Percentiles rank a stretch among this genome's conserved stretches.
phyloP scores from a whole-genome alignment of 768 basidiomycete genomes.

The Pisolithus marmoratus region DNA sequence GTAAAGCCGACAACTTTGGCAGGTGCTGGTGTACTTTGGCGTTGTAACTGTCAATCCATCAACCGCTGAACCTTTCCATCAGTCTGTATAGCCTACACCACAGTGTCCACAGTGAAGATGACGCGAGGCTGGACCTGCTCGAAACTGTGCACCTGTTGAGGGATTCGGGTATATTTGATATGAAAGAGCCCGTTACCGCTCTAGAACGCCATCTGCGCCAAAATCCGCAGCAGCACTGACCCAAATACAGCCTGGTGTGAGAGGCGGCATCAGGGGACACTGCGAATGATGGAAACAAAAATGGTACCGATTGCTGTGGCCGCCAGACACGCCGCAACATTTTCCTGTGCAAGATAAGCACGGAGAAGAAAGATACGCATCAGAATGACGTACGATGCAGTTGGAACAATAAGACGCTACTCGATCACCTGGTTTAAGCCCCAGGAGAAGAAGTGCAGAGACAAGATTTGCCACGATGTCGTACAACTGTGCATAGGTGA shows the following conservation, averaged over 20 bases:
- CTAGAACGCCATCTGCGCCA: conserved; percentile 70
- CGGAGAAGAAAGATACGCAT: conserved; percentile 3
- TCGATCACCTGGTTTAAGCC: conserved; percentile 59
- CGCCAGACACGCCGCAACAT: conserved; percentile 61
- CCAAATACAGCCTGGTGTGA: conserved; percentile 58
- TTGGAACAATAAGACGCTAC: conserved; percentile 77
- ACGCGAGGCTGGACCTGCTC: conserved; percentile 74
- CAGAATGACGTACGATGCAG: conserved; percentile 54
- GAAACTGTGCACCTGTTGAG: conserved; percentile 36
- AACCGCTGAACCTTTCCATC: background rate
- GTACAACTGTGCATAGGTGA: conserved; percentile 58
- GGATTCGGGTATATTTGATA: conserved; percentile 3
- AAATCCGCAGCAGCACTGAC: conserved; percentile 80
- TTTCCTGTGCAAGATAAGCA: conserved; percentile 43
- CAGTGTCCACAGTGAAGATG: conserved; percentile 67
- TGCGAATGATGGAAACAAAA: background rate
- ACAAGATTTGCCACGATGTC: conserved; percentile 48
- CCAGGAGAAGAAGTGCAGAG: conserved; percentile 48
- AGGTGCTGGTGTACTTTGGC: conserved; percentile 63
- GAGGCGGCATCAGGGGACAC: background rate
- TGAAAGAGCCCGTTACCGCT: conserved; percentile 42
- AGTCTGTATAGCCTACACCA: conserved; percentile 44
- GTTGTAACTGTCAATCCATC: conserved; percentile 50
- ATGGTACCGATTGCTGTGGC: conserved; percentile 52
- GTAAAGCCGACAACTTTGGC: conserved; percentile 54